Base-by-base conservation (phyloP, 495 filamentous ascomycete genomes). In the Bacidia gigantensis region DNA sequence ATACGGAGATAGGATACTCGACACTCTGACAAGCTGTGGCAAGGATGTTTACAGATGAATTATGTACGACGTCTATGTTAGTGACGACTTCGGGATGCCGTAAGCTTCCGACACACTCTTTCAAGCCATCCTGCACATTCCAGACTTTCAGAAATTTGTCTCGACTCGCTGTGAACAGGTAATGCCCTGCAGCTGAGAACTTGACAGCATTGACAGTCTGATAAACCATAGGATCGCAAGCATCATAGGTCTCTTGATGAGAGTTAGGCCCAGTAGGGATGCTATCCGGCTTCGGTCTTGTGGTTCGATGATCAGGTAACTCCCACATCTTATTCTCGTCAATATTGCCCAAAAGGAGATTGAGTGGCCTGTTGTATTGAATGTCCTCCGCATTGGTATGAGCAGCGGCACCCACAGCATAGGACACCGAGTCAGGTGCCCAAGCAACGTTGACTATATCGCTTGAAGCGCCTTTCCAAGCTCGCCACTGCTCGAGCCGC, bases 121-220 rank as follows among this genome's bases (percentile, higher is more conserved):
- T 62, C 21, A 61, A 38, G 26, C 61, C 63, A 42, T 55, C 26
- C 2, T 67, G 51, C 0, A 75, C 65, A 50, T 77, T 68, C 86
- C 89, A 97, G 9, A 87, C 64, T 50, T 88, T 87, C 21, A 92
- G 81, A 0, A 78, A 83, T 5, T 77, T 67, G 55, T 98, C 92
- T 58, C 86, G 93, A 23, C 87, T 85, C 0, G 81, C 82, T 0
- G 88, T 89, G 56, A 82, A 94, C 0, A 89, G 71, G 2, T 67
- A 67, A 3, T 72, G 62, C 20, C 75, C 76, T 29, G 61, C 59
- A 0, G 69, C 60, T 26, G 81, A 81, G 67, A 88, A 93, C 39
- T 82, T 76, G 2, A 87, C 78, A n/a, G 78, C 74, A 1, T 82
- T 80, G 0, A 95, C 82, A 1, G 84, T 93, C 51, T 79, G 80